Conservation (phyloP, 2,329 filamentous ascomycete genomes). For the Ophiostoma triangulosporum region DNA sequence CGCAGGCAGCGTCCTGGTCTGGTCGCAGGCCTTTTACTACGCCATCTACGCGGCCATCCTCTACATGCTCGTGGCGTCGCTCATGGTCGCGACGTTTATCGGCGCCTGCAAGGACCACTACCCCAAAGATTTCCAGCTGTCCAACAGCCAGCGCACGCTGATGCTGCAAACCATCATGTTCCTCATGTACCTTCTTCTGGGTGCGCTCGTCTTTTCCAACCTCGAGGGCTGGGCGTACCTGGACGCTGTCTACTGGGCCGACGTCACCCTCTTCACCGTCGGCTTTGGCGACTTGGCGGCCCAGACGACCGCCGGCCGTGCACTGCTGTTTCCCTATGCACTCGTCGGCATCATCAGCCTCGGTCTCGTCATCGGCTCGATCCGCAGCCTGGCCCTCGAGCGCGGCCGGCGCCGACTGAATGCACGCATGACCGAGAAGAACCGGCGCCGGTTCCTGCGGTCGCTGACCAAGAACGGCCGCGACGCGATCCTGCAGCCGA, state of each 20-base stretch:
- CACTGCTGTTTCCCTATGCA: slow-evolving; percentile 70
- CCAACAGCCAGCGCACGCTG: slow-evolving; percentile 68
- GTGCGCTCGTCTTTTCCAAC: slow-evolving; percentile 59
- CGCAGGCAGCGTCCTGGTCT: slow-evolving; percentile 39
- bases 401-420: slow-evolving; percentile 40
- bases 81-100: slow-evolving; percentile 67
- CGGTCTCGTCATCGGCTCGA: slow-evolving; percentile 28
- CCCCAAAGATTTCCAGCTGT: slow-evolving; percentile 63
- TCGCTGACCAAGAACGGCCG: slow-evolving; percentile 31
- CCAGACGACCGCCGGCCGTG: slow-evolving; percentile 42
- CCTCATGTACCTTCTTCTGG: slow-evolving; percentile 66
- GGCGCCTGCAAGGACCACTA: slow-evolving; percentile 61
- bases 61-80: slow-evolving; percentile 64
- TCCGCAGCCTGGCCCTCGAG: slow-evolving; percentile 45
- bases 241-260: slow-evolving; percentile 68
- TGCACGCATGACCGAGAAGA: slow-evolving; percentile 46
- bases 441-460: slow-evolving; percentile 34
- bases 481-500: slow-evolving; percentile 36
- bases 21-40: slow-evolving; percentile 79
- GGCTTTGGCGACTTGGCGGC: slow-evolving; percentile 46
- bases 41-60: slow-evolving; percentile 65
- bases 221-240: slow-evolving; percentile 65
- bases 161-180: slow-evolving; percentile 86
- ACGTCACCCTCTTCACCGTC: slow-evolving; percentile 55
- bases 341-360: slow-evolving; percentile 65